Evolutionary conservation across 177 flowering plant genomes (phyloP), one percentile per base, ranked within the genome.

Genomic region (Vitis hybrid): DNA sequence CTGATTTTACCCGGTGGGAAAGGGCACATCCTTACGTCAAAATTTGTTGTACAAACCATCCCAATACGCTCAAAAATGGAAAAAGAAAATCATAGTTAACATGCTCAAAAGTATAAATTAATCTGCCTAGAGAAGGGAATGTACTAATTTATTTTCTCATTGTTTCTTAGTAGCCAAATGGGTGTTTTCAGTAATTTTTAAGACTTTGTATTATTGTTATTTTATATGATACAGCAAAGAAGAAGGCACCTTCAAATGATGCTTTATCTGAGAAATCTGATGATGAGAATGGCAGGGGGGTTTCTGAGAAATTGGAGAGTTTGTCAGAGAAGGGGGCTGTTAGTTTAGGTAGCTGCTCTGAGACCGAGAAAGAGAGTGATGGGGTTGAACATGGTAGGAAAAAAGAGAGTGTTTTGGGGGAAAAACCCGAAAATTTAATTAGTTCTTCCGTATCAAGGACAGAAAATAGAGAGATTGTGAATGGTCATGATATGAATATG

Each of bases 171-270:
- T 10, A 32, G 34, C 32, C 18, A 3, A 52, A 52, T 2, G 19
- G 8, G 9, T 10, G 15, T 11, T 55, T 70, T 56, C 26, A 48
- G 12, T 17, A 23, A 59, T 71, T 71, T 40, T 15, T 65, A 56
- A 21, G 63, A 60, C 12, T 50, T 70, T 58, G 45, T 9, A 9
- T 7, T 40, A 40, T 59, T 61, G 14, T 48, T 65, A 18, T 45
- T 66, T 73, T 72, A 26, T 12, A 26, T 59, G 56, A 18, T 71
- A 56, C 90, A 88, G 91, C 83, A 26, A 80, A 82, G 70, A 72
- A 74, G 17, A 73, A 72, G 60, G 67, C 69, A 32, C 15, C 52
- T 32, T 50, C 45, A 55, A 65, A 65, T 60, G 82, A 74, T 69
- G 74, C 66, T 50, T 70, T 72, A 40, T 60, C 64, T 11, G 87